Base-by-base conservation (phyloP, 495 filamentous ascomycete species). In the Penicillium tannophilum region DNA sequence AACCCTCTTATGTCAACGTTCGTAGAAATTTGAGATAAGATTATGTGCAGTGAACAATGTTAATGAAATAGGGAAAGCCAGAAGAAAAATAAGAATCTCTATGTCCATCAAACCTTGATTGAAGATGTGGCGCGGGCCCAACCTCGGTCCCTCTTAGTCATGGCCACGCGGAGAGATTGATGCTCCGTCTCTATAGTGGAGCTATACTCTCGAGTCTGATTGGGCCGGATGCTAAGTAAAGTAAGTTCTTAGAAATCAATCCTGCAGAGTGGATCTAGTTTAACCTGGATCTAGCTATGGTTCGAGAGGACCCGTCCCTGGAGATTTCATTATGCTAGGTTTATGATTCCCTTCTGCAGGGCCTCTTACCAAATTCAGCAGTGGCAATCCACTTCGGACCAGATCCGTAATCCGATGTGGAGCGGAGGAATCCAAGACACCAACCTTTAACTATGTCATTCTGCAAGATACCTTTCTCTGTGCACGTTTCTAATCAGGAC, bases 161-260 rank as follows among this genome's bases (percentile, higher is more conserved):
- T 63, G 49, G 43, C 45, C 49, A 60, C 48, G 57, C 67, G 67
- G 67, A 62, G 57, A 61, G 65, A 68, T 62, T 57, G 19, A 64
- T 63, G 46, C 56, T 36, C 68, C 63, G 68, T 17, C 10, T 41
- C 10, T 52, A 41, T 14, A 33, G 56, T 47, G 52, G 5, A 57
- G 31, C n/a, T 30, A 17, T 16, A 31, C 28, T 28, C 0, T 28
- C 28, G 26, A n/a, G 5, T 17, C 12, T 30, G 10, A 17, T 24
- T 49, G 46, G 46, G 12, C 26, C 26, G 24, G 11, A 42, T 12
- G 24, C 14, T n/a, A 17, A 50, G 19, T 45, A 26, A 46, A 8
- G 10, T 46, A 46, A 8, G 10, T 46, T 55, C 26, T 28, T n/a
- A 16, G 24, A 49, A 49, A 31, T 31, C 26, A 31, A 31, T 17